Evolutionary conservation across 257 asterid genomes (phyloP).

Genomic region (Solanum sparsipilum): DNA sequence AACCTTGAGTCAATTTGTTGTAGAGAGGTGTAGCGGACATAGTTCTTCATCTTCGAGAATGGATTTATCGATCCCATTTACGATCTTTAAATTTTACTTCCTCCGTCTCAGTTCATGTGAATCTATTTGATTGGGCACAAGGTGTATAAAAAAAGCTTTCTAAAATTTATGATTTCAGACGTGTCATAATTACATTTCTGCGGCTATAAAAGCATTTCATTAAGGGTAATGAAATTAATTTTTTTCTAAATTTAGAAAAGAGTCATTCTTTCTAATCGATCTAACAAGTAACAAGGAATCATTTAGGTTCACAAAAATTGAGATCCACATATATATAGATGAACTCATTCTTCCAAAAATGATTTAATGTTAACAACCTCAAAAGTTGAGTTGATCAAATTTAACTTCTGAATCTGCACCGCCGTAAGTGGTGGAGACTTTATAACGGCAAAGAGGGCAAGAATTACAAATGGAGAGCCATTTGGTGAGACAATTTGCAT

Average conservation of each 20-base stretch:
- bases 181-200: not conserved
- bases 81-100: not conserved
- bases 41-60: not conserved
- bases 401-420: not conserved
- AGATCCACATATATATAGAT: not conserved
- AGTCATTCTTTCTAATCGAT: not conserved
- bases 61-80: not conserved
- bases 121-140: not conserved
- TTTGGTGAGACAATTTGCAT: not conserved
- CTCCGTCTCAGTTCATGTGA: not conserved
- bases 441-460: not conserved
- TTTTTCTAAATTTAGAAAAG: too few species aligned
- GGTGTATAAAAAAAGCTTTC: not conserved
- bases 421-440: not conserved
- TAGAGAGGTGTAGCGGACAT: not conserved
- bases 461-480: not conserved
- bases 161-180: not conserved
- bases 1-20: not conserved
- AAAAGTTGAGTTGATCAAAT: not conserved
- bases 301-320: not conserved
- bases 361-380: not conserved
- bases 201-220: not conserved
- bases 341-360: not conserved
- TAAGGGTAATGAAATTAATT: too few species aligned
- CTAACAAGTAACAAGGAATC: not conserved